phyloP scores from a whole-genome alignment of 257 asterid genomes.

The Solanum arcanum region DNA sequence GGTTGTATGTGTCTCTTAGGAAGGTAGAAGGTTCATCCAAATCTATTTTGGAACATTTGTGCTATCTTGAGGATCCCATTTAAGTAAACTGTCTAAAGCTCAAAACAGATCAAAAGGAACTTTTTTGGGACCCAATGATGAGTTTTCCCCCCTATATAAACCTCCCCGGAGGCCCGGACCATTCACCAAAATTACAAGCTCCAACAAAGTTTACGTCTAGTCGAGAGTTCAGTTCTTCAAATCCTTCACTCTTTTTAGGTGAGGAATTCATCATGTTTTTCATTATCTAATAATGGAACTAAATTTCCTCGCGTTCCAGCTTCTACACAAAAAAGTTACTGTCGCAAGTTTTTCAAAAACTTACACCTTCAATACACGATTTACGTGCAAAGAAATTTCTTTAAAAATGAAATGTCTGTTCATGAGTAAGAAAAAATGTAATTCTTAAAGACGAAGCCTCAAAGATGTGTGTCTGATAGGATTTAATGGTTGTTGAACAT shows the following conservation, averaged over 20 bases:
- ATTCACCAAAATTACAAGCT: slow-evolving; percentile 25
- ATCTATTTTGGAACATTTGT: background rate
- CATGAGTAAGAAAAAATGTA: background rate
- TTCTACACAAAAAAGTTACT: background rate
- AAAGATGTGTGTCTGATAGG: background rate
- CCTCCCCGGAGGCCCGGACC: slow-evolving; percentile 11
- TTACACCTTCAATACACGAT: background rate
- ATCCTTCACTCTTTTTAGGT: background rate
- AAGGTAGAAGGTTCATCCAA: slow-evolving; percentile 1
- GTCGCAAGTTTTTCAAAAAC: background rate
- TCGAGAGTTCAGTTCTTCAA: background rate
- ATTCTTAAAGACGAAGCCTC: background rate
- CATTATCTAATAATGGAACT: background rate
- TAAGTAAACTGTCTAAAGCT: slow-evolving; percentile 7
- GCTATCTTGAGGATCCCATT: slow-evolving; percentile 26
- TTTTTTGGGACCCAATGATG: slow-evolving; percentile 22
- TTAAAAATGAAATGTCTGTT: background rate
- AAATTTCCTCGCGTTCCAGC: background rate
- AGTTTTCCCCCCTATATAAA: slow-evolving; percentile 27
- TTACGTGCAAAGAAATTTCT: background rate
- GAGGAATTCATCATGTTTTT: background rate
- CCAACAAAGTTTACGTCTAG: background rate
- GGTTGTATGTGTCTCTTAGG: background rate
- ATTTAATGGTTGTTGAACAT: background rate
- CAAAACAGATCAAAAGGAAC: background rate